These are phyloP conservation scores for Irpex sp. DNA, from an alignment of 1,284 basidiomycete genomes.

Conservation along the genomic window DNA sequence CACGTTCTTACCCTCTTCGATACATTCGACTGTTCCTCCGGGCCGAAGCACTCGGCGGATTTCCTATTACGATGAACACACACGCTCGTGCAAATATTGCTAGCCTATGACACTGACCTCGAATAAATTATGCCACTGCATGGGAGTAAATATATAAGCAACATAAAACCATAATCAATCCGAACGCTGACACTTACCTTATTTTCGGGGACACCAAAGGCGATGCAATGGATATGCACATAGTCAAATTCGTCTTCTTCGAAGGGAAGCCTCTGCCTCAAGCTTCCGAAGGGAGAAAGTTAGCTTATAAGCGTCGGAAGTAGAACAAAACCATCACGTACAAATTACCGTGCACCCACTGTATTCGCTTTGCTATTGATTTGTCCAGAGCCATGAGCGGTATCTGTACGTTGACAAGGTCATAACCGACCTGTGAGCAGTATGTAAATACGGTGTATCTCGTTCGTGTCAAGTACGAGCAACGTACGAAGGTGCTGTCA, in stretches of 20 bases:
- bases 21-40: constrained; percentile 64
- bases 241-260: constrained; percentile 77
- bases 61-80: constrained; percentile 43
- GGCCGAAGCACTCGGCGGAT: constrained; percentile 63
- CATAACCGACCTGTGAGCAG: constrained; percentile 59
- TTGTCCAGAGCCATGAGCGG: constrained; percentile 46
- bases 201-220: constrained; percentile 68
- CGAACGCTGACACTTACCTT: constrained; percentile 41
- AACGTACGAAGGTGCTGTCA: constrained; percentile 57
- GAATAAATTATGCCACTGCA: constrained; percentile 64
- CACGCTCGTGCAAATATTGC: neutral
- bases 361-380: constrained; percentile 49
- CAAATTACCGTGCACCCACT: constrained; percentile 77
- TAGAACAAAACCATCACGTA: constrained; percentile 30
- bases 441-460: neutral
- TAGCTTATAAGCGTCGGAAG: neutral
- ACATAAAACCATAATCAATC: neutral
- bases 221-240: constrained; percentile 63
- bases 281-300: constrained; percentile 33
- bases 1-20: constrained; percentile 58
- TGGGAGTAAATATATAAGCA: neutral
- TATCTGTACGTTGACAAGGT: constrained; percentile 69
- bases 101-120: constrained; percentile 41
- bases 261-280: constrained; percentile 71
- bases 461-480: neutral